These are phyloP conservation scores for Fusarium gaditjirri DNA, from an alignment of 2,329 filamentous ascomycete genomes.

Conservation along the genomic window DNA sequence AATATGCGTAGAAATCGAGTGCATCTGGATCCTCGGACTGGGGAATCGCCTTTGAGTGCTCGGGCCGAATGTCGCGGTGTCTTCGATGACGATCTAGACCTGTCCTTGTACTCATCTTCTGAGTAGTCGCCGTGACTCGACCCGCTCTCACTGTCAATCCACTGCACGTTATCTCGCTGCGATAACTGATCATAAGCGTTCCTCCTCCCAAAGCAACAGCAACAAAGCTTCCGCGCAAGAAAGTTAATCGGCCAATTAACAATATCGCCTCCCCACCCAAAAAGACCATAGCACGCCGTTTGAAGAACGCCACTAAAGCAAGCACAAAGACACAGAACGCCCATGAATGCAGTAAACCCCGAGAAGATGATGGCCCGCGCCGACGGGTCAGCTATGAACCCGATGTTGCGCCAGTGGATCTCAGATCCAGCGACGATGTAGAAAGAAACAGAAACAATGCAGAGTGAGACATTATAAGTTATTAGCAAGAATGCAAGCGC, in stretches of 20 bases:
- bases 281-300: constrained; percentile 39
- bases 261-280: constrained; percentile 45
- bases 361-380: constrained; percentile 49
- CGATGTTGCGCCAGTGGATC: constrained; percentile 52
- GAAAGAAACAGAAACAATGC: constrained; percentile 46
- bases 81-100: background rate
- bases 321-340: constrained; percentile 34
- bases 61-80: background rate
- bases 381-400: constrained; percentile 46
- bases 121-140: background rate
- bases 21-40: background rate
- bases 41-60: background rate
- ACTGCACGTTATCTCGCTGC: constrained; percentile 3
- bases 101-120: constrained; percentile 28
- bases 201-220: constrained; percentile 4
- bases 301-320: constrained; percentile 44
- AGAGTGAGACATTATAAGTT: constrained; percentile 38
- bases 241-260: constrained; percentile 43
- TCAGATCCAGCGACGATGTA: constrained; percentile 49
- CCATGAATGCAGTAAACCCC: constrained; percentile 44
- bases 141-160: constrained; percentile 7
- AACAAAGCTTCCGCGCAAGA: constrained; percentile 9
- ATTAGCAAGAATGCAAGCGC: constrained; percentile 32
- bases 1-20: constrained; percentile 15
- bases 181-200: constrained; percentile 17